Conservation (phyloP, 1,139 yeast genomes). For the Taphrina wiesneri region DNA sequence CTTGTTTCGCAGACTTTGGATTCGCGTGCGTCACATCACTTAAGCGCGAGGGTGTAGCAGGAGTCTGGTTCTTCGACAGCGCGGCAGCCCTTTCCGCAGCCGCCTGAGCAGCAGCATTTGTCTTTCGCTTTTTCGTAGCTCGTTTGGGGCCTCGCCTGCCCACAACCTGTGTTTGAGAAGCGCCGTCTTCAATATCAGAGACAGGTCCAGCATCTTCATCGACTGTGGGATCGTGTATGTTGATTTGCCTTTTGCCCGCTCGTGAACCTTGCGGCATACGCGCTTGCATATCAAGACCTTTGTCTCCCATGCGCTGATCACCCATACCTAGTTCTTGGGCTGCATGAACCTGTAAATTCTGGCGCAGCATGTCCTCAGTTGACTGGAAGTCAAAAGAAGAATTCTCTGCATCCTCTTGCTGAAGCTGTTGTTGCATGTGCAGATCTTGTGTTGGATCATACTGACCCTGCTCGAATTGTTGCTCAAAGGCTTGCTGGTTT, state of each 20-base stretch:
- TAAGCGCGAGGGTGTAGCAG: conserved; percentile 1
- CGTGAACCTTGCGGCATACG: background rate
- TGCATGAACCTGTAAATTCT: conserved; percentile 6
- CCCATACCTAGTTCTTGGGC: background rate
- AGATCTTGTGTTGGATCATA: background rate
- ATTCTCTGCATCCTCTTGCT: background rate
- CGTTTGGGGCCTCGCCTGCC: background rate
- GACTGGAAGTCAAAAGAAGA: background rate
- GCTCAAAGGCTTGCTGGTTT: conserved; percentile 12
- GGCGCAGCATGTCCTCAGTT: conserved; percentile 15
- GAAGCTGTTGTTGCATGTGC: conserved; percentile 13
- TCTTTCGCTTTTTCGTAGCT: conserved; percentile 13
- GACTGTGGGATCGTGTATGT: conserved; percentile 12
- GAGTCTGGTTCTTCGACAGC: background rate
- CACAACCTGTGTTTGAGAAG: background rate
- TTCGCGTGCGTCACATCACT: background rate
- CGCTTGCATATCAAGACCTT: background rate
- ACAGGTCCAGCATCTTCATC: conserved; percentile 20
- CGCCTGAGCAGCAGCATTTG: conserved; percentile 20
- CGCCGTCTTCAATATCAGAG: conserved; percentile 15
- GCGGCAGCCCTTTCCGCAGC: conserved; percentile 21
- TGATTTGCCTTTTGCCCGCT: conserved; percentile 1
- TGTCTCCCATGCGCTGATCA: background rate
- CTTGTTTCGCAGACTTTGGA: conserved; percentile 16
- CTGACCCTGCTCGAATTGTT: background rate